phyloP scores from a whole-genome alignment of 2,329 filamentous ascomycete genomes.

The Colletotrichum echinochloae region DNA sequence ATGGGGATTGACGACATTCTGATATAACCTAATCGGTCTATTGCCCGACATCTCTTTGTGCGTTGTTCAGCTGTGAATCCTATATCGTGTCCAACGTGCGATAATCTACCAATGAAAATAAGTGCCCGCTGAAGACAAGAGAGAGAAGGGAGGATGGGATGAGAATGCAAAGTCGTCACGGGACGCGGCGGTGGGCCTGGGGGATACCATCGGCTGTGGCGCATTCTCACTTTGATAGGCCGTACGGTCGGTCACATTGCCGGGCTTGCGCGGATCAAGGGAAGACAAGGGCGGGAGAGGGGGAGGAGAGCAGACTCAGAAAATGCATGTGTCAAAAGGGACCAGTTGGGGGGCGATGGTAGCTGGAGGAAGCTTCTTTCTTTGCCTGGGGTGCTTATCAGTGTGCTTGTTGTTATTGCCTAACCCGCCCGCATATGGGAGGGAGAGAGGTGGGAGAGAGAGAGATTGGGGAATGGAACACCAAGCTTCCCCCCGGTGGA shows the following conservation, averaged over 20 bases:
- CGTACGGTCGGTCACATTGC: not conserved
- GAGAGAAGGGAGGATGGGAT: not conserved
- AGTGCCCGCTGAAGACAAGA: not conserved
- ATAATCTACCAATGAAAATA: not conserved
- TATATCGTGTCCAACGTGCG: not conserved
- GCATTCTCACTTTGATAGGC: not conserved
- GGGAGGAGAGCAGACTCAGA: not conserved
- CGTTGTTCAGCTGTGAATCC: not conserved
- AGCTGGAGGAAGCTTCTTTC: not conserved
- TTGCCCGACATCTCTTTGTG: not conserved
- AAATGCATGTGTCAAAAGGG: not conserved
- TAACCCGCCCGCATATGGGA: not conserved
- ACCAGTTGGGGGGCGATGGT: not conserved
- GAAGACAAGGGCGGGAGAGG: not conserved
- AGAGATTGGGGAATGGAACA: not conserved
- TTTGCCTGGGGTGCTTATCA: not conserved
- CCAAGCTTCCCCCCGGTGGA: conserved; percentile 34
- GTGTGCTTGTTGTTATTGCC: not conserved
- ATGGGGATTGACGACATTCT: not conserved
- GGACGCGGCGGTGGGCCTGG: not conserved
- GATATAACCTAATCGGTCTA: not conserved
- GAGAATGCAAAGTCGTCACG: not conserved
- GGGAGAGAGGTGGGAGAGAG: not conserved
- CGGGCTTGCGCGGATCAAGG: conserved; percentile 32
- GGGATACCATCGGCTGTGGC: conserved; percentile 16